Base-by-base conservation (phyloP, 768 basidiomycete species). In the Amanita rimosa region DNA sequence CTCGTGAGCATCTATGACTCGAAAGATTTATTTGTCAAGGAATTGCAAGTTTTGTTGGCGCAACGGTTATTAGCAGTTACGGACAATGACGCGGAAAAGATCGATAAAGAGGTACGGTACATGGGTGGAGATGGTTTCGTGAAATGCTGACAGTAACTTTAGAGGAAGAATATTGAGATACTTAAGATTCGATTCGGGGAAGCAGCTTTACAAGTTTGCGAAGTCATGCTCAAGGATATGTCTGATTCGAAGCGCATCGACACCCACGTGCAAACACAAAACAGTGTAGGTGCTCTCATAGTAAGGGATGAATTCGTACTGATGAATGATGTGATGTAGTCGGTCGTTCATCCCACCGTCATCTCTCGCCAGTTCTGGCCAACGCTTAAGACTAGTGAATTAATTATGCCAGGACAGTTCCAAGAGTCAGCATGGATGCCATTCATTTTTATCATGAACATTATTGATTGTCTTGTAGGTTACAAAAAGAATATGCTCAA, bases 291-390 rank as follows among this genome's bases (percentile, higher is more conserved):
- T 58, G 14, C 35, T n/a, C 31, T 38, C 38, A 27, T 6, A 7
- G 26, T 38, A 10, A 19, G 7, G 1, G 8, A 7, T 26, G 16
- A 14, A 24, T 22, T 19, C 16, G 6, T 38, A 17, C 33, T 40
- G 44, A 46, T 9, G 40, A 8, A 21, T 44, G 21, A 35, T n/a
- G n/a, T n/a, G n/a, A n/a, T n/a, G n/a, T 51, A 90, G 83, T 78
- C 79, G 5, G 68, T 80, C 13, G 68, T 98, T 2, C 90, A 94
- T 57, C 89, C 94, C 1, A 86, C 84, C 0, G 83, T 99, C 57
- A 85, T 98, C 34, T 98, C 96, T 9, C 77, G 81, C 10, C 83
- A 95, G 57, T 99, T 97, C 66, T 99, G 96, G 96, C 96, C 96
- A 0, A 67, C 82, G 1, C 70, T 96, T 21, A 85, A 88, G 56